Evolutionary conservation across 495 filamentous ascomycete species (phyloP), one percentile per base, ranked within the genome.

Genomic region (Neurospora sp.): DNA sequence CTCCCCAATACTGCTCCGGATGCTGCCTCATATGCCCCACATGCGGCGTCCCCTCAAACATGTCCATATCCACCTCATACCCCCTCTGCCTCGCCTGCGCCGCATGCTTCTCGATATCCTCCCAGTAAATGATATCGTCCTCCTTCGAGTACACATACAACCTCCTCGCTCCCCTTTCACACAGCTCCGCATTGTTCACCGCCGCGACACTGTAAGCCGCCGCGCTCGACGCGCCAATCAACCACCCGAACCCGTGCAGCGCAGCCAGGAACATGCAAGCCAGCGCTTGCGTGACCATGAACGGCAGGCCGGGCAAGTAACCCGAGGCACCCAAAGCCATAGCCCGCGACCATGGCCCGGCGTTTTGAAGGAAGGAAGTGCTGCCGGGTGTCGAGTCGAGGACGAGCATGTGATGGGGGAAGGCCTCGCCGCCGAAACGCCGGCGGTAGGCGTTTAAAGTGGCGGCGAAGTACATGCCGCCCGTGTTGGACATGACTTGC

Each of bases 1-100:
- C 81, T 9, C 72, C 73, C 88, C 87, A 90, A 75, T 90, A 90
- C 73, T 84, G 77, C 65, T 85, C 82, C 4, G 83, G 78, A 72
- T 88, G 82, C 72, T 79, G 69, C 37, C 86, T 77, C 85, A 89
- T 86, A 75, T 89, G 87, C 0, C 85, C 85, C 14, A 88, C 86
- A 75, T 88, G 86, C 2, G 81, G 78, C 22, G 85, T 85, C 22
- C 85, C 85, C 70, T 87, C 82, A 71, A 89, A 89, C 74, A 85
- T 74, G 73, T 85, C 80, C 38, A 79, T 68, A 37, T 82, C 81
- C 9, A 83, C 81, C 9, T 69, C 74, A 46, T 83, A 88, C 0
- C 86, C 86, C 44, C 72, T 76, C 27, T 72, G 76, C 73, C 80
- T 79, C 4, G 84, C 85, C 37, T 76, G 44, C 2, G 83, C 85